phyloP scores from a whole-genome alignment of 306 rosid genomes.

The Trichosanthes cucumerina region DNA sequence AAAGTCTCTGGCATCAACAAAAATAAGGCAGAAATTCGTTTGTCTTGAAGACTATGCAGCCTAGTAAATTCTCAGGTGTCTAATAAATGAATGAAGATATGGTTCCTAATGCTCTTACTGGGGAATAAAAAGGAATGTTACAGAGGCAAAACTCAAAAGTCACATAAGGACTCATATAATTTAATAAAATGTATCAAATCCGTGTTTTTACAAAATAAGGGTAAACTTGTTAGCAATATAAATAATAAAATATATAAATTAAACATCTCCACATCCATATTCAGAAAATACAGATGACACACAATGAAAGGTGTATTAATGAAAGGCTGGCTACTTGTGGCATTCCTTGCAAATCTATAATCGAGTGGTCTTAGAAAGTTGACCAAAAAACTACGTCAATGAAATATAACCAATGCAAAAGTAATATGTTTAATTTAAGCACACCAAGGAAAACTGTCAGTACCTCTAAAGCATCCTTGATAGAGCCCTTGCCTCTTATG shows the following conservation, averaged over 20 bases:
- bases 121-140: background rate
- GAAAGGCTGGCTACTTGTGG: background rate
- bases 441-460: background rate
- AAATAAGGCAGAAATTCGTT: background rate
- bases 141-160: background rate
- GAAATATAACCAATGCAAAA: background rate
- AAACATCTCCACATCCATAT: background rate
- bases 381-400: background rate
- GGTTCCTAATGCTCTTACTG: background rate
- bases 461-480: constrained; percentile 85
- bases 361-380: background rate
- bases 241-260: background rate
- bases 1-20: background rate
- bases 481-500: constrained; percentile 86
- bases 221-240: background rate
- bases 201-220: background rate
- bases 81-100: background rate
- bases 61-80: background rate
- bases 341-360: background rate
- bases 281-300: background rate
- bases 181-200: background rate
- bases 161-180: background rate
- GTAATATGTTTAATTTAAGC: background rate
- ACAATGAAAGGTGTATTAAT: background rate
- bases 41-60: background rate